Evolutionary conservation across 2,329 filamentous ascomycete species (phyloP).

Genomic region (Nothophaeocryptopus gaeumannii): DNA sequence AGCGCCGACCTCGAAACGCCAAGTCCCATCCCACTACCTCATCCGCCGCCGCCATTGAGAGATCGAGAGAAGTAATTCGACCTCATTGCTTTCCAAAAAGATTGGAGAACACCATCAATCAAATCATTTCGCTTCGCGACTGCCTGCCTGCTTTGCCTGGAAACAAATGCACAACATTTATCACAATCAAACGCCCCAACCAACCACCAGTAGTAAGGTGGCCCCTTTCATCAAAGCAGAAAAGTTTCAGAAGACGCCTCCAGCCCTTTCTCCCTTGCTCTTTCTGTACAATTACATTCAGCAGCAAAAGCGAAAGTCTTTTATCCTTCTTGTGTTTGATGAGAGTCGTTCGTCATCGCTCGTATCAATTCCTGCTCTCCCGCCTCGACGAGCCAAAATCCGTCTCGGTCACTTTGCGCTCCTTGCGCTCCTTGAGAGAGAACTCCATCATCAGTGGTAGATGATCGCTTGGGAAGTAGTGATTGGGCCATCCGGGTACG

Average conservation of each 20-base stretch:
- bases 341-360: conserved; percentile 6
- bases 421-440: conserved; percentile 81
- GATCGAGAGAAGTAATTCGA: too few species aligned
- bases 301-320: conserved; percentile 7
- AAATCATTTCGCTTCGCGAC: not conserved
- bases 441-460: conserved; percentile 87
- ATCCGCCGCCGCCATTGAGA: not conserved
- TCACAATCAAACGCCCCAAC: not conserved
- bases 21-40: not conserved
- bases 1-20: not conserved
- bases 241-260: conserved; percentile 1
- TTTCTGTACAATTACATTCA: conserved; percentile 7
- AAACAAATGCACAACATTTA: conserved; percentile 3
- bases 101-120: too few species aligned
- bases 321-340: not conserved
- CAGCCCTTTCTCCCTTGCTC: not conserved
- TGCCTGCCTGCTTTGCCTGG: conserved; percentile 11
- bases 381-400: conserved; percentile 32
- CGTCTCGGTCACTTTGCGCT: conserved; percentile 43
- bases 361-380: conserved; percentile 20
- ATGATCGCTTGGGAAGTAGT: conserved; percentile 92
- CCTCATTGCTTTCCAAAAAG: conserved; percentile 3
- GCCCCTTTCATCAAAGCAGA: not conserved
- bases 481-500: conserved; percentile 88
- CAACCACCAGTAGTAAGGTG: too few species aligned